Base-by-base conservation (phyloP, 805 yeast genomes). In the Blastobotrys mokoenaii region DNA sequence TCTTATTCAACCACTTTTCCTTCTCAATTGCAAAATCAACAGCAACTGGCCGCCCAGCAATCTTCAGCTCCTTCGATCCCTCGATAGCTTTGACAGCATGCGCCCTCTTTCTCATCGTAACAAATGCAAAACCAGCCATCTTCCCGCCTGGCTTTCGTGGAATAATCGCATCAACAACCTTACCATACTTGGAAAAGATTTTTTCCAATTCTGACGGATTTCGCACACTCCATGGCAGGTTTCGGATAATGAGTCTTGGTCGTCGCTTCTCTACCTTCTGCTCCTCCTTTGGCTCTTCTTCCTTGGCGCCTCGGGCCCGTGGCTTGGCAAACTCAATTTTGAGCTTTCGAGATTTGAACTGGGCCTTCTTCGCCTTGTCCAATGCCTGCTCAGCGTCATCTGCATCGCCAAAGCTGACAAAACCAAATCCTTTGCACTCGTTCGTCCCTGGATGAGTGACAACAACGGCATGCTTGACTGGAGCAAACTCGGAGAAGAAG, bases 151-250 rank as follows among this genome's bases (percentile, higher is more conserved):
- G 73, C 59, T 84, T 86, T 57, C 85, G 78, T 40, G 98, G 98
- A 53, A 93, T 86, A 54, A 79, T 78, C 0, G 90, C 95, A 58
- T 88, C 96, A 20, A 77, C 78, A 31, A 93, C 96, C 25, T 84
- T 81, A 43, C 98, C 98, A 60, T 69, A 93, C 57, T 78, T 79
- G 46, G 73, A 66, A 60, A 93, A 93, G 6, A 79, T 58, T 54
- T 80, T 80, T 58, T 75, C 80, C 57, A 93, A 70, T 45, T 76
- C 79, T 3, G 77, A 77, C 3, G 94, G 82, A 49, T 82, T 79
- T 60, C 90, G 79, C 39, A 93, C 80, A 12, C 96, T 82, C 98
- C 98, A 93, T 10, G 98, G 98, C 64, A 93, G 74, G 62, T 93
- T 93, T 60, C 98, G 76, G 33, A 93, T 72, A 54, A 93, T 88